Evolutionary conservation across 371 early-diverging fungal species (phyloP), one percentile per base, ranked within the genome.

Genomic region (Syncephalastrum racemosum): DNA sequence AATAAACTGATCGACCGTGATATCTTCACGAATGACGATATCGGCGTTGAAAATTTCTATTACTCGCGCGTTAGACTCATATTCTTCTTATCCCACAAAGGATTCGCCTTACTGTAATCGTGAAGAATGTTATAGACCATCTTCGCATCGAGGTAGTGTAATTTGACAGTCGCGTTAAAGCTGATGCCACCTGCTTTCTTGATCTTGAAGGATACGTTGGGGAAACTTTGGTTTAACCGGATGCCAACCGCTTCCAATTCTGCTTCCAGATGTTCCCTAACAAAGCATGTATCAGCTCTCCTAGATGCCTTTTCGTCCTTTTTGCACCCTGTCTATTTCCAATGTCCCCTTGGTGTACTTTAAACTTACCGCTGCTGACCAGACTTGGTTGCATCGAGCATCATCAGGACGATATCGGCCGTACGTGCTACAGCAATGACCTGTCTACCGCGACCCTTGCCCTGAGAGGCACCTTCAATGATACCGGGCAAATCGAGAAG

Each of bases 201-300:
- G 66, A 94, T 87, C 76, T 98, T 95, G 86, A 96, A 92, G 64
- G 94, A 90, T 59, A 96, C 96, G 61, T 99, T 97, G 13, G 99
- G 99, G 64, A 82, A 82, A 40, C 77, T 60, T 50, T 83, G 89
- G 73, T 99, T 99, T 56, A 99, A 79, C 47, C 99, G 83, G 56
- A 99, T 96, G 15, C 99, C 99, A 27, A 98, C 97, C 0, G 95
- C 92, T 67, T 99, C 99, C 66, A 99, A 83, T 84, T 99, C 99
- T 51, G 83, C 86, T 70, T 99, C 99, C 24, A 99, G 85, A 27
- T 97, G 83, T 60, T 90, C 89, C 53, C 89, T 87, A 41, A 43
- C 50, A 14, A 54, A 23, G 22, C 41, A 18, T 24, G 15, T 54
- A 10, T 19, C 36, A 31, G 36, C 10, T 31, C 36, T 31, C 36